phyloP scores from a whole-genome alignment of 495 filamentous ascomycete species.

The Lasiosphaeris hirsuta region DNA sequence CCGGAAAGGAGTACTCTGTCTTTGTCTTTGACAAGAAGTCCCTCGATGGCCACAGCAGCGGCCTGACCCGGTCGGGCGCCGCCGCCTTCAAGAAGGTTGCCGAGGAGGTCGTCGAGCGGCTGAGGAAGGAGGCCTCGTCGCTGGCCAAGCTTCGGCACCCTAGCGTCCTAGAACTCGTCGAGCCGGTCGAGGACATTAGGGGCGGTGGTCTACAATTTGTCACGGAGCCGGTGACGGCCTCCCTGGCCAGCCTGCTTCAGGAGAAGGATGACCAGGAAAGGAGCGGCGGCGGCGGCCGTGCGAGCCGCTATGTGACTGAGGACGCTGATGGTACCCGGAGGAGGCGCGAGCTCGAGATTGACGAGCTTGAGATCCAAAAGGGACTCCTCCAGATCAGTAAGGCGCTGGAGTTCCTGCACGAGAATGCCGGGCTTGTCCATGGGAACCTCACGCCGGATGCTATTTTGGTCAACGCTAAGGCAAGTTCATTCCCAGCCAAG shows the following conservation, averaged over 20 bases:
- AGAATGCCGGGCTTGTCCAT: constrained; percentile 91
- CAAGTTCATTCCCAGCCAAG: constrained; percentile 28
- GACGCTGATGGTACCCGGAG: constrained; percentile 69
- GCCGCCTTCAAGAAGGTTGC: constrained; percentile 69
- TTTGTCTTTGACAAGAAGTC: constrained; percentile 92
- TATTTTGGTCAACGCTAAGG: constrained; percentile 92
- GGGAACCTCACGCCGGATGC: constrained; percentile 93
- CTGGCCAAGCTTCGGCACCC: constrained; percentile 86
- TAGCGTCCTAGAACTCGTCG: constrained; percentile 84
- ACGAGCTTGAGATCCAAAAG: constrained; percentile 97
- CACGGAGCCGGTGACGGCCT: constrained; percentile 84
- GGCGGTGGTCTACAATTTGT: constrained; percentile 92
- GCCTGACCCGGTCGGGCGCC: constrained; percentile 51
- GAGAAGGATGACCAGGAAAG: constrained; percentile 91
- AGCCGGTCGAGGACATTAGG: constrained; percentile 92
- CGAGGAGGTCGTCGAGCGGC: constrained; percentile 83
- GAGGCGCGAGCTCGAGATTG: constrained; percentile 85
- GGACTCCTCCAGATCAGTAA: constrained; percentile 89
- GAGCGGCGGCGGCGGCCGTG: constrained; percentile 59
- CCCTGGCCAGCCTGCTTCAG: constrained; percentile 73
- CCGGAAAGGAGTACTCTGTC: constrained; percentile 80
- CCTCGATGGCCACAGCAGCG: constrained; percentile 66
- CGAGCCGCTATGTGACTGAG: constrained; percentile 78
- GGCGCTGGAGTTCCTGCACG: constrained; percentile 92
- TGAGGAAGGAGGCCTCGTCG: constrained; percentile 86